Evolutionary conservation across 345 rosid species (phyloP), one percentile per base, ranked within the genome.

Genomic region (Chamaenerion angustifolium): DNA sequence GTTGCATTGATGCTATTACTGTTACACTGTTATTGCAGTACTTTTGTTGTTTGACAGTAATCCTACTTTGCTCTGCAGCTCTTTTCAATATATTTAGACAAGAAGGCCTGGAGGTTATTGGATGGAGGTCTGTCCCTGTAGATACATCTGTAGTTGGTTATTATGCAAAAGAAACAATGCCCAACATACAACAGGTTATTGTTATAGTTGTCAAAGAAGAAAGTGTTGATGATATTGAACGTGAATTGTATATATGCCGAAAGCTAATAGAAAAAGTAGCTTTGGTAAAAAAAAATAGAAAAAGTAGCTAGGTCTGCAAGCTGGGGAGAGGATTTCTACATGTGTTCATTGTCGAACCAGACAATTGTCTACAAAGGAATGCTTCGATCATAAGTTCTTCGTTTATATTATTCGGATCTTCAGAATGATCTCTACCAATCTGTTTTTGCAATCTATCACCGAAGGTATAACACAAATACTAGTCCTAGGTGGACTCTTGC

Each of bases 401-500:
- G 89, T 57, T 53, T 84, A 65, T 87, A 81, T 69, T 92, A 87
- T 60, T 58, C 59, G 40, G 98, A 92, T 64, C 95, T 92, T 66
- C 95, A 77, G 68, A 76, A 66, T 68, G 82, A 76, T 55, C 68
- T 82, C 17, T 92, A 78, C 52, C 62, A 63, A 56, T 82, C 98
- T 57, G 81, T 96, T 3, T 84, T 92, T 44, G 96, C 98, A 60
- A 92, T 92, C 56, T 92, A 92, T 74, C 98, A 92, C 62, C 74
- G 96, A 54, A 77, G 96, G 74, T 92, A 71, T 62, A 92, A 96
- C 62, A 92, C 98, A 63, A 92, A 92, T 68, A 92, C 98, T 46
- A 92, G 94, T 72, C 98, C 98, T 12, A 84, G 88, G 51, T 92
- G 98, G 98, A 96, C 95, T 60, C 88, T 92, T 67, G 98, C 98